Percentiles rank a stretch among this genome's conserved stretches.
Conservation (phyloP, 164 flowering plant genomes). For the Amborella trichopoda region DNA sequence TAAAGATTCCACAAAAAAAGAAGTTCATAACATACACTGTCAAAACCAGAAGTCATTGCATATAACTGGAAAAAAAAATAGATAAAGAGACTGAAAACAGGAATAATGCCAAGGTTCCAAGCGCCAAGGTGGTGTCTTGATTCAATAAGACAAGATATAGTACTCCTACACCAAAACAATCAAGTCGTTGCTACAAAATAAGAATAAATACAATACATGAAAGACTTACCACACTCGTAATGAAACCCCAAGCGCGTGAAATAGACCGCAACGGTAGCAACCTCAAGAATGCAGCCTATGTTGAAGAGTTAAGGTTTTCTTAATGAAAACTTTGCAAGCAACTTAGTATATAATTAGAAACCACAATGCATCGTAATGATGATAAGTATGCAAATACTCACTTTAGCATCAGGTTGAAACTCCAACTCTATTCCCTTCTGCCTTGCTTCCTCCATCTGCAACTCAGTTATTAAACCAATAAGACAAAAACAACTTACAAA, state of each 20-base stretch:
- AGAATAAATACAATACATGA: background rate
- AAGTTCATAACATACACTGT: too few relatives aligned
- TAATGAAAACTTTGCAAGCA: constrained; percentile 4
- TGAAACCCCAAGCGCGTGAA: constrained; percentile 75
- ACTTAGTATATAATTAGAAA: background rate
- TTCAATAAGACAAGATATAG: too few relatives aligned
- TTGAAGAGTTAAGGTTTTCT: constrained; percentile 4
- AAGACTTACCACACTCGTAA: constrained; percentile 61
- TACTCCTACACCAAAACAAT: too few relatives aligned
- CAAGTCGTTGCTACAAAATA: too few relatives aligned
- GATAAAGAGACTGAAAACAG: too few relatives aligned
- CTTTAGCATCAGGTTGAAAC: constrained; percentile 85
- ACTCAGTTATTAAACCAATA: background rate
- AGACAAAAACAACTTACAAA: constrained; percentile 1
- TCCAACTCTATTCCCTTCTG: constrained; percentile 67
- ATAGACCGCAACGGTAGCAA: constrained; percentile 80
- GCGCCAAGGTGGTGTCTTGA: too few relatives aligned
- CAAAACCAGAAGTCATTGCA: background rate
- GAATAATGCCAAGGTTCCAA: too few relatives aligned
- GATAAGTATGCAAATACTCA: constrained; percentile 16
- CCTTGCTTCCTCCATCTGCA: constrained; percentile 67
- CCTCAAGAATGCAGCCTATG: constrained; percentile 68
- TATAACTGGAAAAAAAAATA: too few relatives aligned
- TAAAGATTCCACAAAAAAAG: background rate
- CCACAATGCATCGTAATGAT: background rate